Percentiles rank a stretch among this genome's conserved stretches.
phyloP scores from a whole-genome alignment of 2,329 filamentous ascomycete species.

The Aphanocladium album region DNA sequence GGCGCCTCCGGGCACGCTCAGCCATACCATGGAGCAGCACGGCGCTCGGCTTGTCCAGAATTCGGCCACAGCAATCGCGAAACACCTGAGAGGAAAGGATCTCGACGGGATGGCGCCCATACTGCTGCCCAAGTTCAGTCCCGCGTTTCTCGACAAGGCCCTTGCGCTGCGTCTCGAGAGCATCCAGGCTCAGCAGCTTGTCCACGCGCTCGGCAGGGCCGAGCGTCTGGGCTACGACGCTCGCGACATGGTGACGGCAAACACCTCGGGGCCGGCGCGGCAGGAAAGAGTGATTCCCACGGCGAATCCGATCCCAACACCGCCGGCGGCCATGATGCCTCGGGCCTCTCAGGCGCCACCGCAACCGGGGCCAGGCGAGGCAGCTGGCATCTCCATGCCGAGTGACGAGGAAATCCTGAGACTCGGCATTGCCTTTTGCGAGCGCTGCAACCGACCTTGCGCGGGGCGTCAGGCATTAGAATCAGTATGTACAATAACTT shows the following conservation, averaged over 20 bases:
- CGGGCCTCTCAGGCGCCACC: background rate
- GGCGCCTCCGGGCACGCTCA: conserved; percentile 32
- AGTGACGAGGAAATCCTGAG: background rate
- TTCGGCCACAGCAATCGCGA: conserved; percentile 37
- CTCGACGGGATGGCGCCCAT: conserved; percentile 40
- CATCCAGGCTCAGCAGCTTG: conserved; percentile 49
- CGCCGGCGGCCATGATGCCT: background rate
- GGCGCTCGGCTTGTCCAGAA: conserved; percentile 38
- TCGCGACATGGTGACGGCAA: conserved; percentile 38
- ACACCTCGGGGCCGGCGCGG: background rate
- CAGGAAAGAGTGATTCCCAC: conserved; percentile 36
- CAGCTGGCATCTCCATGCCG: background rate
- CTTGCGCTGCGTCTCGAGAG: conserved; percentile 47
- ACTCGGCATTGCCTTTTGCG: conserved; percentile 1
- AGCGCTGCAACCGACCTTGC: conserved; percentile 30
- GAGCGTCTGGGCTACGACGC: conserved; percentile 53
- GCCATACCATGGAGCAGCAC: conserved; percentile 39
- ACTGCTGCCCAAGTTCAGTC: conserved; percentile 43
- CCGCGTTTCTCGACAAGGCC: conserved; percentile 47
- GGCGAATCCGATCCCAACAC: conserved; percentile 10
- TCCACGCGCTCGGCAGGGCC: conserved; percentile 52
- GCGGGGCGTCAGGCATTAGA: conserved; percentile 24
- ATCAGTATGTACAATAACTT: conserved; percentile 24
- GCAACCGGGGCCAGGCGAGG: background rate
- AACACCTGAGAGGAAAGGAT: conserved; percentile 34